Base-by-base conservation (phyloP, 495 filamentous ascomycete species). In the Pseudotulostoma volvatum region DNA sequence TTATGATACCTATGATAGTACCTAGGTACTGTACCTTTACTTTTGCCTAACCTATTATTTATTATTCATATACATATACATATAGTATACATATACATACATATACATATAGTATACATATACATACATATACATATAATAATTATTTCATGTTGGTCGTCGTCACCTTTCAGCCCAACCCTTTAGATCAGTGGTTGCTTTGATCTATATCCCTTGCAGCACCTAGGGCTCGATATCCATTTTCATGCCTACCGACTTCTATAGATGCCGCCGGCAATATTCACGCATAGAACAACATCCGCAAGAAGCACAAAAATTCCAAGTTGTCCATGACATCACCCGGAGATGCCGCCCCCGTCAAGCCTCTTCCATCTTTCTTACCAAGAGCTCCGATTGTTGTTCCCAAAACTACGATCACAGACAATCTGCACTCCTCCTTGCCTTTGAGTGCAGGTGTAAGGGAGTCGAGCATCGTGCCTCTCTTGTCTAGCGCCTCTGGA, bases 271-370 rank as follows among this genome's bases (percentile, higher is more conserved):
- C 17, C 11, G 37, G 18, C 15, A n/a, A 13, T 18, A 18, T 19
- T 31, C 40, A 33, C 19, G 18, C 20, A 28, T 20, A 37, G 20
- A 7, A 30, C 33, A 7, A 30, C 33, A 19, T 17, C 34, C 21
- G 38, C 33, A 41, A 36, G 20, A 36, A 17, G 18, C 30, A 38
- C 30, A 32, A 34, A 18, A 34, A 34, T 23, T 35, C 20, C n/a
- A 18, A 36, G 61, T 49, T 56, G 60, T 69, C 64, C 67, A 75
- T 77, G 72, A 74, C 66, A 66, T 66, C 71, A 59, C 60, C 64
- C 47, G 65, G 63, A 63, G 64, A 76, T 77, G 70, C 58, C 57
- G 54, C 69, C 50, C 67, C 74, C 52, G 60, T 73, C 55, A 70
- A 71, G 59, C 68, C 72, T 56, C 64, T 67, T 53, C 67, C 69